A percentile compares a stretch with the other conserved stretches of the same genome.
Evolutionary conservation across 495 filamentous ascomycete species (phyloP).

Genomic region (Penicilliopsis zonata): DNA sequence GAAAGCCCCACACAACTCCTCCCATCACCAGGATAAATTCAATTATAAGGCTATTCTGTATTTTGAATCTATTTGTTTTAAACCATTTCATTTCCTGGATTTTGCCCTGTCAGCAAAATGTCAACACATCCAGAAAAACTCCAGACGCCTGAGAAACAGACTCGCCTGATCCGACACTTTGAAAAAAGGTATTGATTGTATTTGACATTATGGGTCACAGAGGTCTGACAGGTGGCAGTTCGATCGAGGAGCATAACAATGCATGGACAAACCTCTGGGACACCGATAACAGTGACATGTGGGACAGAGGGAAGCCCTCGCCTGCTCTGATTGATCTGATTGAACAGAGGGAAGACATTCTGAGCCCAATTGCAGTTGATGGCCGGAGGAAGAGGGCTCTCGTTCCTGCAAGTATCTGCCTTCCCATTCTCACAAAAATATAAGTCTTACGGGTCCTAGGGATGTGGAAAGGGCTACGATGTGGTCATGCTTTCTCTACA

Average conservation of each 20-base stretch:
- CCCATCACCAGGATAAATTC: not conserved
- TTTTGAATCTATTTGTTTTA: not conserved
- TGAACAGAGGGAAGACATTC: constrained; percentile 14
- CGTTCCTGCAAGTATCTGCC: constrained; percentile 20
- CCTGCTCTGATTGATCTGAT: constrained; percentile 30
- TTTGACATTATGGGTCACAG: not conserved
- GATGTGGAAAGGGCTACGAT: constrained; percentile 27
- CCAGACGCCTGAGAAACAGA: constrained; percentile 1
- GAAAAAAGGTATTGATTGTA: not conserved
- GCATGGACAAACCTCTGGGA: constrained; percentile 32
- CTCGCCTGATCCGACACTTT: constrained; percentile 3
- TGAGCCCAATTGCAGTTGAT: constrained; percentile 7
- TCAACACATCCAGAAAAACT: not conserved
- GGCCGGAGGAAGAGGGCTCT: constrained; percentile 21
- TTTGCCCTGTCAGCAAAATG: too few species aligned
- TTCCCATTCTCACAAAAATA: not conserved
- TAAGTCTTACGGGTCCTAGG: constrained; percentile 5
- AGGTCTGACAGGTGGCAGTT: not conserved
- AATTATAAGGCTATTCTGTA: not conserved
- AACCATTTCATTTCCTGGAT: too few species aligned
- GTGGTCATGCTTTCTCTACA: constrained; percentile 20
- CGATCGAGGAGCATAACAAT: constrained; percentile 8
- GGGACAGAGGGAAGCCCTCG: constrained; percentile 31
- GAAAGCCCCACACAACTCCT: not conserved
- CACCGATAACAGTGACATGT: constrained; percentile 17